Percentiles rank a stretch among this genome's conserved stretches.
Evolutionary conservation across 2,329 filamentous ascomycete genomes (phyloP).

Genomic region (Scytalidium sp.): DNA sequence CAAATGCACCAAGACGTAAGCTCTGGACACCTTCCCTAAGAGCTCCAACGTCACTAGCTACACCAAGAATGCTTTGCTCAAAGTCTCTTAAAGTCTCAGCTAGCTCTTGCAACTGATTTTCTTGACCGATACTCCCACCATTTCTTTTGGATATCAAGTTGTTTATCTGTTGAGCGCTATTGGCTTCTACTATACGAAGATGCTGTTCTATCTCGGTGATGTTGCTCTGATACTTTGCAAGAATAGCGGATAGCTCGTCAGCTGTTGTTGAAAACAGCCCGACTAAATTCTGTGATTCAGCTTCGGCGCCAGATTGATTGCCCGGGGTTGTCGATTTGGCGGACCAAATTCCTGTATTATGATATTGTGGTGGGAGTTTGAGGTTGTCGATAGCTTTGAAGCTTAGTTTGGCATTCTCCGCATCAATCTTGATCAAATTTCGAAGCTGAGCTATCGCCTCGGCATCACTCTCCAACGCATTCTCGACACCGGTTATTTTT

Average conservation of each 20-base stretch:
- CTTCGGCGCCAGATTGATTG: slow-evolving; percentile 36
- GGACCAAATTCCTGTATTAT: slow-evolving; percentile 37
- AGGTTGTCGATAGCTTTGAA: slow-evolving; percentile 75
- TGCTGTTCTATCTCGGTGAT: slow-evolving; percentile 64
- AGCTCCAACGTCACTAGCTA: slow-evolving; percentile 57
- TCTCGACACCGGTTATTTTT: slow-evolving; percentile 61
- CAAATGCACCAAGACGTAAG: slow-evolving; percentile 44
- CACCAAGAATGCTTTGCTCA: slow-evolving; percentile 61
- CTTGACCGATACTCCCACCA: slow-evolving; percentile 32
- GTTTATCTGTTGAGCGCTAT: slow-evolving; percentile 57
- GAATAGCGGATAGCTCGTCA: slow-evolving; percentile 58
- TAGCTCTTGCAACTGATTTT: slow-evolving; percentile 48
- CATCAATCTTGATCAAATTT: slow-evolving; percentile 60
- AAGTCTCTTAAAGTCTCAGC: slow-evolving; percentile 61
- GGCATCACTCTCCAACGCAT: slow-evolving; percentile 60
- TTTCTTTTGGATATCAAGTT: slow-evolving; percentile 42
- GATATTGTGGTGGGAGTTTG: slow-evolving; percentile 61
- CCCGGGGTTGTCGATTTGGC: slow-evolving; percentile 35
- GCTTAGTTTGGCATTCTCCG: slow-evolving; percentile 65
- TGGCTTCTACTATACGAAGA: slow-evolving; percentile 59
- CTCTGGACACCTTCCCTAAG: slow-evolving; percentile 60
- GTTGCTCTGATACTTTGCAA: slow-evolving; percentile 55
- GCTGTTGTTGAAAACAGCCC: slow-evolving; percentile 61
- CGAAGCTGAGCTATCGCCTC: slow-evolving; percentile 55
- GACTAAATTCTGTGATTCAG: slow-evolving; percentile 57